A percentile compares a stretch with the other conserved stretches of the same genome.
Conservation (phyloP, 148 eudicot genomes). For the Cornus florida region DNA sequence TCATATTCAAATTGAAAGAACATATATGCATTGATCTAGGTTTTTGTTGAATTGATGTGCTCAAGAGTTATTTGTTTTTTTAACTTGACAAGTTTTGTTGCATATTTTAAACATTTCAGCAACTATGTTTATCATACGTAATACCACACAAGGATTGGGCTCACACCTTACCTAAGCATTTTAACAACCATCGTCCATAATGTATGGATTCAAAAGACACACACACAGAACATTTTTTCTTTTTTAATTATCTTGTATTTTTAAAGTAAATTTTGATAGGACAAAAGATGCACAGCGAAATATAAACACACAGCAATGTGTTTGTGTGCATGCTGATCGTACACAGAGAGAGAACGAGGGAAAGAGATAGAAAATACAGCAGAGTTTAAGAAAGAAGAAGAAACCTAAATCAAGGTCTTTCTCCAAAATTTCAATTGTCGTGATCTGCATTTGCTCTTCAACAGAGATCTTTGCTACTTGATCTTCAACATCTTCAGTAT, state of each 20-base stretch:
- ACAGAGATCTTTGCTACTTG: slow-evolving; percentile 74
- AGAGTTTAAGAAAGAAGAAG: background rate
- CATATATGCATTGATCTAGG: no score
- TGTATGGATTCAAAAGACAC: background rate
- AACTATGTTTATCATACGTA: background rate
- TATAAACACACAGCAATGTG: no score
- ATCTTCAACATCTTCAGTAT: slow-evolving; percentile 76
- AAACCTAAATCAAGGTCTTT: slow-evolving; percentile 72
- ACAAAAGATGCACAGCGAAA: background rate
- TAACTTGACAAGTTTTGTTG: no score
- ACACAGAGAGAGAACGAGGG: background rate
- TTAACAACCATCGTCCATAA: background rate
- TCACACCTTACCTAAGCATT: background rate
- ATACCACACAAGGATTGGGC: no score
- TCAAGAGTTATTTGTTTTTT: no score
- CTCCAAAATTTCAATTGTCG: slow-evolving; percentile 64
- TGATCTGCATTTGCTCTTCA: slow-evolving; percentile 80
- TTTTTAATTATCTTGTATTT: background rate
- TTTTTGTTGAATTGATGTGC: no score
- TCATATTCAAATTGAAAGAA: no score
- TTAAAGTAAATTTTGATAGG: background rate
- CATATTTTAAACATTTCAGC: background rate
- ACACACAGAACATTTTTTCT: no score
- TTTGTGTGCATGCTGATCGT: no score
- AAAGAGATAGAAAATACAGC: background rate